Conservation (phyloP, 2,329 filamentous ascomycete genomes). For the Exophiala dermatitidis region DNA sequence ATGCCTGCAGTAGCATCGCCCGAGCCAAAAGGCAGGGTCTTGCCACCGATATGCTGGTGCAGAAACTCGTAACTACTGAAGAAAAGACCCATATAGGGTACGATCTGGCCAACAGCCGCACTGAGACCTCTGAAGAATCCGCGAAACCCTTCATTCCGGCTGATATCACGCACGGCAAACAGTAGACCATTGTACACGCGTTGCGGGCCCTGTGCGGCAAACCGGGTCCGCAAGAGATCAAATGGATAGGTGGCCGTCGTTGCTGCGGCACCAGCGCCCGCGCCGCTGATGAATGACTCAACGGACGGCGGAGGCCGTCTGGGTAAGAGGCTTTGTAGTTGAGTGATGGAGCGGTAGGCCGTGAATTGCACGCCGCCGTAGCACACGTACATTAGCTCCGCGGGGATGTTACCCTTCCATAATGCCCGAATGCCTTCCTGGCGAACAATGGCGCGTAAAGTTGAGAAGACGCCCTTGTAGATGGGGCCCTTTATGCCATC, state of each 20-base stretch:
- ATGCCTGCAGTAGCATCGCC: conserved; percentile 80
- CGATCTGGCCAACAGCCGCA: conserved; percentile 76
- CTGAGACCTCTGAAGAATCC: conserved; percentile 86
- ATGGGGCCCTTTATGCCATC: conserved; percentile 41
- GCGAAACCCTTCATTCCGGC: conserved; percentile 60
- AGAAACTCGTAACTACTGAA: conserved; percentile 82
- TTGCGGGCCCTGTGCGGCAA: conserved; percentile 83
- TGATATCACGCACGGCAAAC: conserved; percentile 65
- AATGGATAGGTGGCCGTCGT: conserved; percentile 85
- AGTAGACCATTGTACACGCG: conserved; percentile 69
- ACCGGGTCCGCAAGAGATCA: conserved; percentile 85
- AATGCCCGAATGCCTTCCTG: conserved; percentile 79
- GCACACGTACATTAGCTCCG: conserved; percentile 85
- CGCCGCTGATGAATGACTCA: conserved; percentile 77
- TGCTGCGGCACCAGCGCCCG: conserved; percentile 70
- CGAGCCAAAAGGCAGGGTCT: conserved; percentile 61
- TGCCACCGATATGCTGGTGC: conserved; percentile 50
- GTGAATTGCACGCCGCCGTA: conserved; percentile 89
- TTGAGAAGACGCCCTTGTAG: conserved; percentile 65
- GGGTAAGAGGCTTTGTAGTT: conserved; percentile 53
- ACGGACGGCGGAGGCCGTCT: conserved; percentile 55
- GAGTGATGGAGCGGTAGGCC: conserved; percentile 68
- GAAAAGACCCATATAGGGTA: conserved; percentile 96
- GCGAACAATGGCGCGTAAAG: conserved; percentile 65
- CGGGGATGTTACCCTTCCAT: conserved; percentile 97